Conservation (phyloP, 352 stramenopile species). For the Aphanomyces stellatus region DNA sequence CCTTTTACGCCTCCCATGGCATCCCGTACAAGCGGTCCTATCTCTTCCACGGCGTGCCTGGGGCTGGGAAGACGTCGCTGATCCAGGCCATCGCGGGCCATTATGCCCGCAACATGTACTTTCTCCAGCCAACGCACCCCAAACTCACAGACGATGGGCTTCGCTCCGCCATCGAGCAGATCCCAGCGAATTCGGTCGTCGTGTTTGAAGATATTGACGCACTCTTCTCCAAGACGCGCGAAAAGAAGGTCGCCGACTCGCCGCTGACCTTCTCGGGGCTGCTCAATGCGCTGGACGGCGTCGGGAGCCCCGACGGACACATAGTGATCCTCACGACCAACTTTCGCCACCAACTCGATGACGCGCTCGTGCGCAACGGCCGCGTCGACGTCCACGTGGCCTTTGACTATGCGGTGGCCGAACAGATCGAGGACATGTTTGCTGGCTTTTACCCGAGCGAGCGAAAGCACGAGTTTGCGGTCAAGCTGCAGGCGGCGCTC, state of each 20-base stretch:
- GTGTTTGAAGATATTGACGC: conserved; percentile 30
- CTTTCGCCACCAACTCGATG: conserved; percentile 24
- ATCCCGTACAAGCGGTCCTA: conserved; percentile 1
- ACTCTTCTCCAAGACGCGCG: conserved; percentile 20
- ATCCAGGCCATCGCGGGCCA: conserved; percentile 3
- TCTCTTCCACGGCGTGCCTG: conserved; percentile 13
- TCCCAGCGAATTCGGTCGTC: conserved; percentile 9
- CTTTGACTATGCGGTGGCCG: neutral
- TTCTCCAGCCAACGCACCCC: neutral
- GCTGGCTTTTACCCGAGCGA: neutral
- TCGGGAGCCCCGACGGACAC: conserved; percentile 18
- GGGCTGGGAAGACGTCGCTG: conserved; percentile 16
- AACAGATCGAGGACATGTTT: neutral
- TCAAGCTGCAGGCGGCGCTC: neutral
- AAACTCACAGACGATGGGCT: neutral
- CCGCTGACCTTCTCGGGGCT: conserved; percentile 26
- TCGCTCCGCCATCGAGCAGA: neutral
- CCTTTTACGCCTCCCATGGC: neutral
- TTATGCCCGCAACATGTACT: neutral
- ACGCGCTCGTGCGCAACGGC: conserved; percentile 26
- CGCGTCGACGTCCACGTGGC: conserved; percentile 23
- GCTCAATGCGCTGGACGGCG: conserved; percentile 28
- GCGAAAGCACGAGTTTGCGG: neutral
- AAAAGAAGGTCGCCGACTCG: neutral
- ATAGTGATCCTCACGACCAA: conserved; percentile 26